Conservation (phyloP, 139 green algal species). For the Deuterostichococcus epilithicus region DNA sequence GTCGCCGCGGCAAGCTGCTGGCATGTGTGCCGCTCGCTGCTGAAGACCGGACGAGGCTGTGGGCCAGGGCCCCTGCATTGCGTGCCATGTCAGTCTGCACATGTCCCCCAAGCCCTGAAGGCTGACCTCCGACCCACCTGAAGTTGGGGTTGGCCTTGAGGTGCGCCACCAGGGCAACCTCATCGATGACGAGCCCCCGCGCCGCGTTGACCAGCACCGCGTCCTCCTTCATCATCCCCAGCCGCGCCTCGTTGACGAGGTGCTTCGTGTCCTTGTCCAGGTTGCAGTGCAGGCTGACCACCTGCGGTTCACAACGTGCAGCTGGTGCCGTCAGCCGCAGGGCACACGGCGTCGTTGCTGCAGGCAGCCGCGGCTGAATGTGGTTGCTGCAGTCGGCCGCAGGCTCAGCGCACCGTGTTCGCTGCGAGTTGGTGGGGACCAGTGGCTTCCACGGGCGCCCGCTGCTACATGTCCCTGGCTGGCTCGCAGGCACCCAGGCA, state of each 20-base stretch:
- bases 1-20: not conserved
- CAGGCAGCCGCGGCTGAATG: too few relatives aligned
- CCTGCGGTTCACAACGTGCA: conserved; percentile 29
- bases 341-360: too few relatives aligned
- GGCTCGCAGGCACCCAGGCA: too few relatives aligned
- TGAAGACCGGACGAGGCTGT: not conserved
- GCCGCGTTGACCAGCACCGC: conserved; percentile 93
- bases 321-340: not conserved
- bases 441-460: too few relatives aligned
- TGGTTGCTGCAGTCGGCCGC: too few relatives aligned
- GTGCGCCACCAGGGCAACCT: conserved; percentile 90
- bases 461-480: too few relatives aligned
- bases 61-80: too few relatives aligned
- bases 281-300: conserved; percentile 91
- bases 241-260: conserved; percentile 88
- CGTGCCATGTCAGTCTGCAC: too few relatives aligned
- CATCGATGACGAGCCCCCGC: conserved; percentile 86
- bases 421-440: too few relatives aligned
- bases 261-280: conserved; percentile 87
- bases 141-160: conserved; percentile 92
- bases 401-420: too few relatives aligned
- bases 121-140: conserved; percentile 26
- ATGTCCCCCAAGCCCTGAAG: too few relatives aligned
- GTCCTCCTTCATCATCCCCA: conserved; percentile 92
- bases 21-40: not conserved